Evolutionary conservation across 225 moss, liverwort and hornwort genomes (phyloP), one percentile per base, ranked within the genome.

Genomic region (Bryum argenteum): DNA sequence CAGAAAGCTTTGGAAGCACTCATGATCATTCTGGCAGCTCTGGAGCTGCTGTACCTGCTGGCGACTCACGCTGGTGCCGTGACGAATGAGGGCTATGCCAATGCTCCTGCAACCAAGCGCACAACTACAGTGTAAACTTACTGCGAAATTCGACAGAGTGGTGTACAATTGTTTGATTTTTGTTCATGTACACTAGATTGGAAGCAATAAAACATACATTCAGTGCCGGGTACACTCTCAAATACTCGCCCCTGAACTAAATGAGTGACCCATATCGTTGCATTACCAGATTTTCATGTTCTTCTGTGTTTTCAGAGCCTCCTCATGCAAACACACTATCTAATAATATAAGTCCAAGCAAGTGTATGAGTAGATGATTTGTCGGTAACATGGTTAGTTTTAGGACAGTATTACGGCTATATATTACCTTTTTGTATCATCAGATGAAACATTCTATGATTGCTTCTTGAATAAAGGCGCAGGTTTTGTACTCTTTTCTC

Each of bases 1-100:
- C 67, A 76, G 76, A 82, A 78, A 71, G 21, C 67, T 2, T 65
- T 77, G 71, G 77, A 77, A 52, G 65, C 77, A 11, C 58, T 77
- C 16, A 71, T 71, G 50, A 77, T 77, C 22, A 77, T 71, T 22
- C 5, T 82, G 74, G 65, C 82, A 0, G 11, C 75, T 22, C 41
- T 71, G 1, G 56, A 78, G 71, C 67, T 82, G 71, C 51, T 82
- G 1, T 75, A 82, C 47, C 41, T 82, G 33, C 55, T 78, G 8
- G 78, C 75, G 0, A 74, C 74, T 7, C 82, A 82, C 42, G 71
- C 28, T 6, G 75, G 75, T 10, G 5, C 52, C 10, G 58, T 79
- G 2, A 38, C 62, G 5, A 9, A 18, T 2, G 78, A 69, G 6
- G 75, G 74, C 2, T 75, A 70, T 2, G 71, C 56, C 23, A 71